Base-by-base conservation (phyloP, 495 filamentous ascomycete species). In the Margaritispora aquatica region DNA sequence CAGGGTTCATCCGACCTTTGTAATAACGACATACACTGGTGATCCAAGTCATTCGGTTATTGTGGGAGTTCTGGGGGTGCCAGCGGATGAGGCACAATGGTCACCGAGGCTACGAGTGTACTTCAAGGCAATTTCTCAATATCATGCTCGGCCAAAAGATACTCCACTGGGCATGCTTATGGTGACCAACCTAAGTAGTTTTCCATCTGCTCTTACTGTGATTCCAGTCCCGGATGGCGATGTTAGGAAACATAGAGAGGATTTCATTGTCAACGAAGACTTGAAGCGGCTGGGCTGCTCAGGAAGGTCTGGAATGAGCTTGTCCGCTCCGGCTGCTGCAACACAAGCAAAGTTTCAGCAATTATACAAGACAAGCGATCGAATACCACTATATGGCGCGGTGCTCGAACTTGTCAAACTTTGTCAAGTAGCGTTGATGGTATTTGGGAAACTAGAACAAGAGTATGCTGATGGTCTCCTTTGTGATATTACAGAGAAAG, bases 211-310 rank as follows among this genome's bases (percentile, higher is more conserved):
- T 0, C 74, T 97, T 54, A 96, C 89, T 0, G 89, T 97, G 23
- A 92, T 98, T 50, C 77, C 86, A 0, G 85, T 97, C 0, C 94
- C 94, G 1, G 87, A 87, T 55, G 95, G 95, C 9, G 90, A 97
- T 68, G 75, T 96, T 34, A 84, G 79, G 57, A 86, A 84, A 61
- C 87, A 97, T 63, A 78, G 90, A 26, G 84, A 88, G 56, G 84
- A 88, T 54, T 96, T 97, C 66, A 88, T 97, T 59, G 90, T 98
- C 51, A 97, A 97, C 63, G 95, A 96, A 66, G 80, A 97, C 70
- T 72, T 98, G 66, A 98, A 98, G 73, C 80, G 94, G 38, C 71
- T 98, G 59, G 90, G 90, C 13, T 98, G 94, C 72, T 89, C 92
- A 20, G 94, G 95, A 7, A 85, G 95, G 20, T 88, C 90, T 20